Conservation (phyloP, 2,329 filamentous ascomycete species). For the Trichoderma endophyticum region DNA sequence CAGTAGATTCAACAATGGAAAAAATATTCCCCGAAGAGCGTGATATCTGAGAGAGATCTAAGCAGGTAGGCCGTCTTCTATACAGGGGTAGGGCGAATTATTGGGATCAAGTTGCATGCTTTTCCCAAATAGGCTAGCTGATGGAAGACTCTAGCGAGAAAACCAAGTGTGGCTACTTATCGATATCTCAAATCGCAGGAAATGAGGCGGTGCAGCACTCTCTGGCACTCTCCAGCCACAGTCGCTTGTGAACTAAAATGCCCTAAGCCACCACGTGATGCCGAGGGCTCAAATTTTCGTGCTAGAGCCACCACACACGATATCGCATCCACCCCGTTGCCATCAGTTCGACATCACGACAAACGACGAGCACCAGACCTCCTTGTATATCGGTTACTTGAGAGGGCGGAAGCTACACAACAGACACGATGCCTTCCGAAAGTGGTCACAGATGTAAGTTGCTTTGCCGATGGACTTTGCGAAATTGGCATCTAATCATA, state of each 20-base stretch:
- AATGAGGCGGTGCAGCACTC: conserved; percentile 7
- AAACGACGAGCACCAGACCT: conserved; percentile 44
- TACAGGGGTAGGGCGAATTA: neutral
- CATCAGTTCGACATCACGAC: conserved; percentile 37
- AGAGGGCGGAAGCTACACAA: conserved; percentile 45
- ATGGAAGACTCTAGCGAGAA: neutral
- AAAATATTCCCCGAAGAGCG: neutral
- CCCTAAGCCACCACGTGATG: conserved; percentile 38
- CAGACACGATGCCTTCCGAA: conserved; percentile 82
- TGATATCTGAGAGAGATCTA: neutral
- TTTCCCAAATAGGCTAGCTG: conserved; percentile 7
- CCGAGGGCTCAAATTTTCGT: conserved; percentile 36
- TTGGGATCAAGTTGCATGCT: neutral
- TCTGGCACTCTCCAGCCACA: conserved; percentile 10
- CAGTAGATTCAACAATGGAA: neutral
- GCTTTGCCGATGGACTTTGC: neutral
- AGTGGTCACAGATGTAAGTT: conserved; percentile 84
- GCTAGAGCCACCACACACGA: conserved; percentile 36
- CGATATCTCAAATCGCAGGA: neutral
- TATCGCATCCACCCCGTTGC: conserved; percentile 35
- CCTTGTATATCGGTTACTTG: conserved; percentile 44
- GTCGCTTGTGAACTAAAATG: conserved; percentile 15
- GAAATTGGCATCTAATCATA: conserved; percentile 2
- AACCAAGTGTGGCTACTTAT: neutral
- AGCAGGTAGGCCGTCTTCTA: neutral